phyloP scores from a whole-genome alignment of 768 basidiomycete species.

The Naganishia antarctica region DNA sequence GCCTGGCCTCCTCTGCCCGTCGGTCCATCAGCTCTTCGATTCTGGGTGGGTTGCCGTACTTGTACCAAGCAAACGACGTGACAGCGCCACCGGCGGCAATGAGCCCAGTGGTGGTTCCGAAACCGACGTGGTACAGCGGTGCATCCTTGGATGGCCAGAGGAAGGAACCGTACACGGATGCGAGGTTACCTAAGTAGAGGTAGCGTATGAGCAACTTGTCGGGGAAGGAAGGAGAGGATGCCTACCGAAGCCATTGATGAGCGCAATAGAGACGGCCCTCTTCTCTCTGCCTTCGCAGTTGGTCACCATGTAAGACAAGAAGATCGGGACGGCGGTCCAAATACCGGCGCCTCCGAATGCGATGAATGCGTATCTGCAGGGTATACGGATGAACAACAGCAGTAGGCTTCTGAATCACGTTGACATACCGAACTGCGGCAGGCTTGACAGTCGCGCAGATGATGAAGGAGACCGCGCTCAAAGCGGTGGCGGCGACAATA shows the following conservation, averaged over 20 bases:
- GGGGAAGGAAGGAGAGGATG: not conserved
- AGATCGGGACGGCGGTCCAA: slow-evolving; percentile 46
- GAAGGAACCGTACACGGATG: slow-evolving; percentile 44
- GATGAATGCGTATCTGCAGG: slow-evolving; percentile 42
- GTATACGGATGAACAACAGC: not conserved
- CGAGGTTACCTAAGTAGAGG: slow-evolving; percentile 32
- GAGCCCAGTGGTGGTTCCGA: slow-evolving; percentile 39
- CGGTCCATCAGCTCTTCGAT: slow-evolving; percentile 1
- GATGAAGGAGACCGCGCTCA: slow-evolving; percentile 38
- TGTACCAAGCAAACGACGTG: not conserved
- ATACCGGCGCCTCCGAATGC: slow-evolving; percentile 47
- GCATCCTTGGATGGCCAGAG: slow-evolving; percentile 44
- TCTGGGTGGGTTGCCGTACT: slow-evolving; percentile 11
- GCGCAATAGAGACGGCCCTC: slow-evolving; percentile 45
- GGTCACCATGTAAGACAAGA: slow-evolving; percentile 45
- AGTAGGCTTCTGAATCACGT: not conserved
- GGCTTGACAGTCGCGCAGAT: slow-evolving; percentile 39
- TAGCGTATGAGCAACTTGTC: not conserved
- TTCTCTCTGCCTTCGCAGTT: slow-evolving; percentile 46
- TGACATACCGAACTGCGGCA: slow-evolving; percentile 33
- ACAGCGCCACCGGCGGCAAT: slow-evolving; percentile 34
- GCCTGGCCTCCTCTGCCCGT: slow-evolving; percentile 4
- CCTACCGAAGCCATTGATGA: slow-evolving; percentile 46
- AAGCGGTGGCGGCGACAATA: slow-evolving; percentile 33
- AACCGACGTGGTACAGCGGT: slow-evolving; percentile 42